Evolutionary conservation across 192 early-diverging fungal genomes (phyloP).

Genomic region (Funneliformis geosporum): DNA sequence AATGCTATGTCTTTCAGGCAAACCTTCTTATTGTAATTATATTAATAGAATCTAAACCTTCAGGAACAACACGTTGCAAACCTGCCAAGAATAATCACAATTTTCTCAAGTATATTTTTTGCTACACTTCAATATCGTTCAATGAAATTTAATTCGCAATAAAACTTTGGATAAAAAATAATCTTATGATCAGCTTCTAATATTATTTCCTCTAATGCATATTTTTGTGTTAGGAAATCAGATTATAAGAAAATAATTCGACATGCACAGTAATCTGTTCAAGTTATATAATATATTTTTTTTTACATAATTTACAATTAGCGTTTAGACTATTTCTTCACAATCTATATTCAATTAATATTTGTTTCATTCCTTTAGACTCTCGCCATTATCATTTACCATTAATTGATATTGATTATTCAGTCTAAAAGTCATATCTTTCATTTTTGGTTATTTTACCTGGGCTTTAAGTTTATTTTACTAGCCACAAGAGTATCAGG

Average conservation of each 20-base stretch:
- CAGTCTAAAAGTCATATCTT: neutral
- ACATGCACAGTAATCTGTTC: conserved; percentile 11
- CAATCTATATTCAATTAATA: neutral
- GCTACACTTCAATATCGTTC: conserved; percentile 24
- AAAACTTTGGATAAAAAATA: conserved; percentile 15
- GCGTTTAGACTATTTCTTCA: neutral
- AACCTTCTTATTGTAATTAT: conserved; percentile 22
- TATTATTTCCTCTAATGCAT: neutral
- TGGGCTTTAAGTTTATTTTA: conserved; percentile 19
- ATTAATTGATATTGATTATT: neutral
- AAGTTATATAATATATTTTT: neutral
- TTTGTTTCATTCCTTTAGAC: neutral
- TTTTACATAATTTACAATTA: conserved; percentile 5
- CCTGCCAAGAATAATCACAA: conserved; percentile 21
- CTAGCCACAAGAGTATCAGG: neutral
- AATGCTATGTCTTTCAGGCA: conserved; percentile 24
- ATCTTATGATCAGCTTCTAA: conserved; percentile 15
- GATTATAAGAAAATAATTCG: neutral
- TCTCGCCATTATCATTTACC: neutral
- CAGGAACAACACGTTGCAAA: conserved; percentile 21
- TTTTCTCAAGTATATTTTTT: conserved; percentile 22
- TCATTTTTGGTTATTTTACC: neutral
- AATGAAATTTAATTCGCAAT: too few species aligned
- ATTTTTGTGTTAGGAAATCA: too few species aligned
- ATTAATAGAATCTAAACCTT: conserved; percentile 29